Conservation (phyloP, 1,284 basidiomycete species). For the Porphyrellus sp. region DNA sequence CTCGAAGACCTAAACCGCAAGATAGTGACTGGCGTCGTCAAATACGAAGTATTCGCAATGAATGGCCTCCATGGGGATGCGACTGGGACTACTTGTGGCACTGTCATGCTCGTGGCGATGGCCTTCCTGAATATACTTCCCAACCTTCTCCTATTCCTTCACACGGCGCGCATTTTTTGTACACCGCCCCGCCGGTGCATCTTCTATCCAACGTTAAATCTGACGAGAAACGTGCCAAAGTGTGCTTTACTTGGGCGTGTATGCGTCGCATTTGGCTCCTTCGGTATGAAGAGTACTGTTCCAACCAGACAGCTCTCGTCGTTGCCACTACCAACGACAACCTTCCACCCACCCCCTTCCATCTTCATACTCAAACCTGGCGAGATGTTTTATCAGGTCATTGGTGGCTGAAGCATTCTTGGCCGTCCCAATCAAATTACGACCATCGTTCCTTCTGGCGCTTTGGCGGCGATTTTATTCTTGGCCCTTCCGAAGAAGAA, state of each 20-base stretch:
- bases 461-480: not conserved
- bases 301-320: not conserved
- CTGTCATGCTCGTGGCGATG: not conserved
- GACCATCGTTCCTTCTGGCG: slow-evolving; percentile 3
- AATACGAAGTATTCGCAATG: not conserved
- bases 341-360: not conserved
- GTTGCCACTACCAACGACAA: not conserved
- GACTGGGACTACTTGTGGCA: slow-evolving; percentile 1
- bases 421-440: not conserved
- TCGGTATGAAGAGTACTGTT: not conserved
- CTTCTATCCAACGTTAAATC: not conserved
- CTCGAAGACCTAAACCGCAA: not conserved
- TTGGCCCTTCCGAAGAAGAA: not conserved
- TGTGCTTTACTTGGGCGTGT: not conserved
- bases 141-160: not conserved
- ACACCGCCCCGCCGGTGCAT: not conserved
- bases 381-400: not conserved
- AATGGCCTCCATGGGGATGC: not conserved
- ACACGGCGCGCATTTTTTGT: not conserved
- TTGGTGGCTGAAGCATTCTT: not conserved
- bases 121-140: not conserved
- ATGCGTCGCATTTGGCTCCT: not conserved
- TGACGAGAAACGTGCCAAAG: not conserved
- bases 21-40: not conserved
- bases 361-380: slow-evolving; percentile 6